A percentile compares a stretch with the other conserved stretches of the same genome.
These are phyloP conservation scores for Leptodermis oblonga DNA, from an alignment of 257 asterid species.

Conservation along the genomic window DNA sequence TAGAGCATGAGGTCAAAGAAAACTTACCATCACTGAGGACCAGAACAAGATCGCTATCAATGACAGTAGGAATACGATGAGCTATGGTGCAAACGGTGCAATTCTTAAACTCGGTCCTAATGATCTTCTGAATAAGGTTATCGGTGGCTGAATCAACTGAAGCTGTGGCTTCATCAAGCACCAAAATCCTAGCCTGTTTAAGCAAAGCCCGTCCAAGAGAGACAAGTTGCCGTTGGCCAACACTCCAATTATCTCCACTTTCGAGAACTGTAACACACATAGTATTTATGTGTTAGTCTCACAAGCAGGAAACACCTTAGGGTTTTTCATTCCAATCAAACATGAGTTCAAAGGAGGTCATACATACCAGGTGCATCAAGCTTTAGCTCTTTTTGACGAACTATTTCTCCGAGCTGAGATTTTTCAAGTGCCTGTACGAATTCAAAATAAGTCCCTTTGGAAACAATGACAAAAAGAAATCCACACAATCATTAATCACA, in stretches of 20 bases:
- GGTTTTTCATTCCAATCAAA: background rate
- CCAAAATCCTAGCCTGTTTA: constrained; percentile 85
- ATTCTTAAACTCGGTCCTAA: constrained; percentile 74
- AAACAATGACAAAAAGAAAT: background rate
- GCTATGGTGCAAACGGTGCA: constrained; percentile 97
- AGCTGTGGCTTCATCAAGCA: constrained; percentile 97
- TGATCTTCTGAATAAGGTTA: constrained; percentile 89
- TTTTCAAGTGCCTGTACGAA: constrained; percentile 78
- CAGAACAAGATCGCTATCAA: constrained; percentile 90
- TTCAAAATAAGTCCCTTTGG: background rate
- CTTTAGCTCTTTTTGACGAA: constrained; percentile 78
- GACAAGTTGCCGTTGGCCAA: constrained; percentile 92
- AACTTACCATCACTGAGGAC: constrained; percentile 90
- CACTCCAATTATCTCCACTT: constrained; percentile 96
- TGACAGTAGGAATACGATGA: constrained; percentile 96
- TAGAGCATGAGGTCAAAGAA: background rate
- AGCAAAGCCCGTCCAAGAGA: constrained; percentile 92
- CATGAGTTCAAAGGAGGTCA: constrained; percentile 7
- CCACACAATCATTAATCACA: background rate
- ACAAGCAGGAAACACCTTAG: background rate
- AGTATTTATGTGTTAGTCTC: background rate
- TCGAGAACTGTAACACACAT: constrained; percentile 51
- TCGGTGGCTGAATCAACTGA: constrained; percentile 98
- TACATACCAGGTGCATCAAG: constrained; percentile 80
- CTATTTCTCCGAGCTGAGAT: constrained; percentile 83